Evolutionary conservation across 495 filamentous ascomycete species (phyloP).

Genomic region (Hyaloscypha hepaticicola): DNA sequence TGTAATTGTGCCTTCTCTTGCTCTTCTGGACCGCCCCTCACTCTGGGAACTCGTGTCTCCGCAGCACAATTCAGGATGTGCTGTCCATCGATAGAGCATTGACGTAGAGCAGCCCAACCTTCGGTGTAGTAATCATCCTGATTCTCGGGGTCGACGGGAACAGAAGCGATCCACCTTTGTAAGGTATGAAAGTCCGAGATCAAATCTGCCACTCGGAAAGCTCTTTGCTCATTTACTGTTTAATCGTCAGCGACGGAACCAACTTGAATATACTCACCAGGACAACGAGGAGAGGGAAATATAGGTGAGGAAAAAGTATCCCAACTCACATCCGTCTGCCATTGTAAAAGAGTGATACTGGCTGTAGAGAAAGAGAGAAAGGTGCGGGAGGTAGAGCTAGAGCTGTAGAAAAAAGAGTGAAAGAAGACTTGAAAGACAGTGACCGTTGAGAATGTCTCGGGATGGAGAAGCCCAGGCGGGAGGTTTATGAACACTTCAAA

Average conservation of each 20-base stretch:
- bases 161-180: slow-evolving; percentile 75
- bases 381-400: slow-evolving; percentile 12
- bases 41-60: slow-evolving; percentile 62
- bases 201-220: slow-evolving; percentile 77
- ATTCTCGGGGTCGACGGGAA: slow-evolving; percentile 54
- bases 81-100: slow-evolving; percentile 74
- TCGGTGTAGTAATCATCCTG: slow-evolving; percentile 74
- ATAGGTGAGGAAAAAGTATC: slow-evolving; percentile 34
- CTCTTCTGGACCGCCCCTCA: slow-evolving; percentile 60
- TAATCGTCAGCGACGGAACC: slow-evolving; percentile 17
- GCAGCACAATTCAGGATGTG: slow-evolving; percentile 62
- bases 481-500: slow-evolving; percentile 25
- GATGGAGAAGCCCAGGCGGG: slow-evolving; percentile 18
- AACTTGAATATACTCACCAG: slow-evolving; percentile 37
- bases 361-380: slow-evolving; percentile 27
- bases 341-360: slow-evolving; percentile 30
- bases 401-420: slow-evolving; percentile 31
- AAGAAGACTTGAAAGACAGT: slow-evolving; percentile 26
- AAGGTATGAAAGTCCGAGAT: slow-evolving; percentile 83
- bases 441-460: slow-evolving; percentile 25
- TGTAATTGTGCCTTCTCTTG: slow-evolving; percentile 71
- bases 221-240: slow-evolving; percentile 81
- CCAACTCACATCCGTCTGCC: slow-evolving; percentile 35
- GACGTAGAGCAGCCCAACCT: slow-evolving; percentile 73
- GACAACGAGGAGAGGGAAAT: slow-evolving; percentile 30